These are phyloP conservation scores for Pseudogymnoascus sp. DNA, from an alignment of 2,329 filamentous ascomycete species.

Conservation along the genomic window DNA sequence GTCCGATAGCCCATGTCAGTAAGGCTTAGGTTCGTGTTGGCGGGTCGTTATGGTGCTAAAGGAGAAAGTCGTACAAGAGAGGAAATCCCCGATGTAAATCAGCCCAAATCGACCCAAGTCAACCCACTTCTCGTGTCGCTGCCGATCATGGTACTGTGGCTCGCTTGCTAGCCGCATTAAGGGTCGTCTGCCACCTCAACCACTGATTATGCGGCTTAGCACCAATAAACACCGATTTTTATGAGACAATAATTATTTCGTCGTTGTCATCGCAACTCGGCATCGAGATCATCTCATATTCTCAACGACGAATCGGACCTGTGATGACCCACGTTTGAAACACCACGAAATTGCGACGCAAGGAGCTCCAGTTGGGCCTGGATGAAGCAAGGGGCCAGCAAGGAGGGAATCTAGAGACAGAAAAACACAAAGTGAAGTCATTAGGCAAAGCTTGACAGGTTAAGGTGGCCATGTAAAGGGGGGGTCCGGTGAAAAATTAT, in stretches of 20 bases:
- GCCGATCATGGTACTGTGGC: not conserved
- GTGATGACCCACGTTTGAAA: not conserved
- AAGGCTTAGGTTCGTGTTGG: slow-evolving; percentile 2
- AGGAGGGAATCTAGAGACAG: not conserved
- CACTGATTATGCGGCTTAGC: not conserved
- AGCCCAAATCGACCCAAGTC: not conserved
- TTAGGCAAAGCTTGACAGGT: not conserved
- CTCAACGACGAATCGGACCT: not conserved
- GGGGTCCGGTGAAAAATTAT: not conserved
- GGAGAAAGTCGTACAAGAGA: not conserved
- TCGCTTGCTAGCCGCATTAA: not conserved
- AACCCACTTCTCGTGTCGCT: not conserved
- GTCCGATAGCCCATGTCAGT: not conserved
- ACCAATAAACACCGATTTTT: not conserved
- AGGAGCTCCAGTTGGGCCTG: not conserved
- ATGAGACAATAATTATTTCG: not conserved
- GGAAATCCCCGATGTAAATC: not conserved
- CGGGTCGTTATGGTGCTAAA: not conserved
- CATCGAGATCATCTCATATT: not conserved
- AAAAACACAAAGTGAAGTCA: not conserved
- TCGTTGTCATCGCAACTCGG: not conserved
- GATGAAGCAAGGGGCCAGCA: not conserved
- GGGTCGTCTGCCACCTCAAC: not conserved
- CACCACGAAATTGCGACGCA: not conserved
- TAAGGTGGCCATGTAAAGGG: not conserved